A percentile compares a stretch with the other conserved stretches of the same genome.
Evolutionary conservation across 495 filamentous ascomycete genomes (phyloP).

Genomic region (Articulospora tetracladia): DNA sequence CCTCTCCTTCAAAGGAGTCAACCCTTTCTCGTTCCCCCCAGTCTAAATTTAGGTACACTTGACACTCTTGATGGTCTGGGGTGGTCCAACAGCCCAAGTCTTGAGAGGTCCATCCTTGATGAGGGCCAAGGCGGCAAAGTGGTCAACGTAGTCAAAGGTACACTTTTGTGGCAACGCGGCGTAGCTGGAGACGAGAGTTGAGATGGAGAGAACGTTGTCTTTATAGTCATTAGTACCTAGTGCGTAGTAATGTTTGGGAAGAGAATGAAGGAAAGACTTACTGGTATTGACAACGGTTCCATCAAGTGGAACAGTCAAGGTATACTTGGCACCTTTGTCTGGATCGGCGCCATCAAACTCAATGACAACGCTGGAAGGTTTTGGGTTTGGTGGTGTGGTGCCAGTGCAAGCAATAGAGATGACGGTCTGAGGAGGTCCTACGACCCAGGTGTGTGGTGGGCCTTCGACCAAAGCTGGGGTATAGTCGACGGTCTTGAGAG

Average conservation of each 20-base stretch:
- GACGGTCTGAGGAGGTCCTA: conserved; percentile 22
- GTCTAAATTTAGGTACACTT: background rate
- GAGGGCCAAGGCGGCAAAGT: conserved; percentile 1
- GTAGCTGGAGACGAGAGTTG: conserved; percentile 11
- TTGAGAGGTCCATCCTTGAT: conserved; percentile 3
- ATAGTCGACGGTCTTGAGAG: conserved; percentile 19
- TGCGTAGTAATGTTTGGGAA: background rate
- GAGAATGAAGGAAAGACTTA: conserved; percentile 1
- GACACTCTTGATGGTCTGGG: conserved; percentile 18
- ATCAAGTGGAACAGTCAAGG: conserved; percentile 14
- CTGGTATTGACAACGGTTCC: conserved; percentile 5
- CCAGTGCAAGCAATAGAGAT: conserved; percentile 12
- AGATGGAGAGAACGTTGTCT: conserved; percentile 21
- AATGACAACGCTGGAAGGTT: conserved; percentile 12
- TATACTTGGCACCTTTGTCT: conserved; percentile 9
- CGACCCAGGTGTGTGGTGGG: conserved; percentile 9
- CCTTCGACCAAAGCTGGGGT: conserved; percentile 16
- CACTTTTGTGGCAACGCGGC: conserved; percentile 5
- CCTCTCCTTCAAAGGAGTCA: background rate
- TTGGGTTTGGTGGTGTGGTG: background rate
- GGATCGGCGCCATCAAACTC: conserved; percentile 21
- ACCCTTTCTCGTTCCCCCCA: background rate
- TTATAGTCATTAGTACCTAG: background rate
- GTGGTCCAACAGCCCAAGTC: conserved; percentile 21
- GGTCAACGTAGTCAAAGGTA: conserved; percentile 10